Conservation (phyloP, 1,284 basidiomycete species). For the Phylloporus sp. region DNA sequence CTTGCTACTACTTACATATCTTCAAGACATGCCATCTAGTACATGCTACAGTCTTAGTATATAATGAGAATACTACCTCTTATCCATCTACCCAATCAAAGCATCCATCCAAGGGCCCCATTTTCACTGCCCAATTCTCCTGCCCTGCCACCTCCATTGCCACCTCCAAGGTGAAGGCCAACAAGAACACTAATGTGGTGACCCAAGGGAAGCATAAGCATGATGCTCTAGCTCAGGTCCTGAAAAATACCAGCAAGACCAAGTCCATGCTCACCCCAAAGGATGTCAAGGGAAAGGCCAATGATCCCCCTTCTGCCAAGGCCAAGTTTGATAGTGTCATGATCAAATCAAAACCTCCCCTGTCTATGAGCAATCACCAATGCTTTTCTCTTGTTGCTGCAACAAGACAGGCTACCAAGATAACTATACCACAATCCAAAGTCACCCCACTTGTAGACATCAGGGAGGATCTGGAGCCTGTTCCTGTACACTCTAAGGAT, state of each 20-base stretch:
- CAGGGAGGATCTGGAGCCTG: constrained; percentile 44
- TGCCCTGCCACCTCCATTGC: constrained; percentile 56
- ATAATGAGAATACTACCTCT: constrained; percentile 72
- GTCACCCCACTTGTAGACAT: constrained; percentile 40
- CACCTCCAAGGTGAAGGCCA: constrained; percentile 58
- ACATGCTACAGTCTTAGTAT: constrained; percentile 59
- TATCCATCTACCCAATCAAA: constrained; percentile 67
- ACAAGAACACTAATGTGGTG: constrained; percentile 47
- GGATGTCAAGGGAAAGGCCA: constrained; percentile 53
- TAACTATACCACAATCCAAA: constrained; percentile 29
- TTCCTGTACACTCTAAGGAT: constrained; percentile 49
- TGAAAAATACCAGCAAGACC: constrained; percentile 58
- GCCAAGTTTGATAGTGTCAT: constrained; percentile 65
- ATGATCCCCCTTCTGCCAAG: constrained; percentile 45
- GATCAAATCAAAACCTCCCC: constrained; percentile 53
- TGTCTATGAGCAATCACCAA: constrained; percentile 44
- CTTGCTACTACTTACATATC: not conserved
- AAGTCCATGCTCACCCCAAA: constrained; percentile 42
- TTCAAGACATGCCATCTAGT: constrained; percentile 64
- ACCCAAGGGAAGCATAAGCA: constrained; percentile 74
- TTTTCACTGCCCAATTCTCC: constrained; percentile 50
- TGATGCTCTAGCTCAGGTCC: constrained; percentile 75
- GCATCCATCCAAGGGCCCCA: constrained; percentile 52
- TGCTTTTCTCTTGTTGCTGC: constrained; percentile 49
- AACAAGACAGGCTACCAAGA: constrained; percentile 39